Percentiles rank a stretch among this genome's conserved stretches.
phyloP scores from a whole-genome alignment of 306 rosid genomes.

The barrel medic (Medicago truncatula) region MtrunA17r5.0-ANR NC_053048.1:7698001-7698500 shows the following conservation, averaged over 20 bases:
- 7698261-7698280: background rate
- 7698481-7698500: slow-evolving; percentile 83
- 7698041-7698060: background rate
- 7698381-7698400: slow-evolving; percentile 13
- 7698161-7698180: slow-evolving; percentile 84
- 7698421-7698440: slow-evolving; percentile 80
- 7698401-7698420: background rate
- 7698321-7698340: slow-evolving; percentile 76
- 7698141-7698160: slow-evolving; percentile 70
- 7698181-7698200: slow-evolving; percentile 84
- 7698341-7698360: slow-evolving; percentile 20
- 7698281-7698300: slow-evolving; percentile 91
- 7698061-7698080: slow-evolving; percentile 5
- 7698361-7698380: slow-evolving; percentile 35
- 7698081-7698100: slow-evolving; percentile 28
- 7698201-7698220: background rate
- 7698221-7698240: background rate
- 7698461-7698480: slow-evolving; percentile 92
- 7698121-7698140: slow-evolving; percentile 83
- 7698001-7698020: slow-evolving; percentile 41
- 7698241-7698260: background rate
- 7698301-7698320: slow-evolving; percentile 64
- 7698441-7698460: slow-evolving; percentile 92
- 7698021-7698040: slow-evolving; percentile 3
- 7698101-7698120: slow-evolving; percentile 42